Evolutionary conservation across 1,284 basidiomycete species (phyloP), one percentile per base, ranked within the genome.

Genomic region (Ganoderma meredithae): DNA sequence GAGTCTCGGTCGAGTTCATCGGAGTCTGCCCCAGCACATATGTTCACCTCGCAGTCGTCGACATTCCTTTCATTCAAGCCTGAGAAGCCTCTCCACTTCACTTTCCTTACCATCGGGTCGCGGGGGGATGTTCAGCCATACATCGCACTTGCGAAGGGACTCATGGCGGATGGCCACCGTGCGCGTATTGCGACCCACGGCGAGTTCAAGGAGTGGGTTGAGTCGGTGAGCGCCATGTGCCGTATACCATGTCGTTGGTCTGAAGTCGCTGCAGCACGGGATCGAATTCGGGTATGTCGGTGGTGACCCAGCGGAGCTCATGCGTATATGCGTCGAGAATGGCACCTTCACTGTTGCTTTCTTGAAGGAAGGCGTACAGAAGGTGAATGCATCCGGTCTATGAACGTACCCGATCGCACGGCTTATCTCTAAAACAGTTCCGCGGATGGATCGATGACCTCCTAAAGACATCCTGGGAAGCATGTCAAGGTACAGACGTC

Each of bases 381-480:
- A 96, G 88, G 95, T 95, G 66, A 36, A 77, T 55, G 1, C 68
- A 60, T 41, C 33, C 36, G 19, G 17, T 41, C 53, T 58, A 33
- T 55, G 40, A 1, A 25, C n/a, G 36, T 27, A 55, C 33, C 9
- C 39, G 19, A 49, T 49, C 0, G n/a, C 25, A 22, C 47, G 22
- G 31, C 63, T 65, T 63, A 60, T 36, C 43, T 63, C 55, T 63
- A 58, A 60, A 49, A 41, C 66, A 96, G 91, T 99, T 99, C 84
- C 92, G 97, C 65, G 95, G 94, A 27, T 99, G 97, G 97, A 84
- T 99, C 63, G 97, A 99, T 77, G 97, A 99, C 76, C 85, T 99
- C 5, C 86, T 99, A 43, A 91, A 91, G 77, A 96, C 95, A 0
- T 94, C 96, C 1, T 99, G 96, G 95, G 90, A 95, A 68, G 97